Percentiles rank a stretch among this genome's conserved stretches.
Conservation (phyloP, 2,329 filamentous ascomycete species). For the Falciphora oryzae region DNA sequence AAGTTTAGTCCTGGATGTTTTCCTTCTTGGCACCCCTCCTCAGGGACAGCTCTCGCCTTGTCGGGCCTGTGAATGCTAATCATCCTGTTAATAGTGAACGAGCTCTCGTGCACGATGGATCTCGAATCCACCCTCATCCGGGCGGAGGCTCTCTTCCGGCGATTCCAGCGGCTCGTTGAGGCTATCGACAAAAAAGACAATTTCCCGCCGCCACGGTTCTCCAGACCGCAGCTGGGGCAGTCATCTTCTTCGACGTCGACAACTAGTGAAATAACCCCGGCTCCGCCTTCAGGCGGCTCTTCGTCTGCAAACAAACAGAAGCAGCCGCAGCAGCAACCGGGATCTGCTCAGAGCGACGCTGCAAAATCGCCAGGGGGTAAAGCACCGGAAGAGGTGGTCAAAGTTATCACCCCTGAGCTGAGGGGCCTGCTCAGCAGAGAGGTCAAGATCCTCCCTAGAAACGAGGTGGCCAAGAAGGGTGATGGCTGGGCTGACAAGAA, state of each 20-base stretch:
- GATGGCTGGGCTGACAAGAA: slow-evolving; percentile 13
- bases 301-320: slow-evolving; percentile 11
- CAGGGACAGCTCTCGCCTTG: neutral
- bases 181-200: slow-evolving; percentile 87
- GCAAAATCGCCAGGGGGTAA: slow-evolving; percentile 7
- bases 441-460: slow-evolving; percentile 28
- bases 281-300: slow-evolving; percentile 3
- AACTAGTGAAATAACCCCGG: slow-evolving; percentile 10
- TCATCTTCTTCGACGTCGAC: slow-evolving; percentile 15
- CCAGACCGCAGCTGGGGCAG: neutral
- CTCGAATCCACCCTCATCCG: slow-evolving; percentile 78
- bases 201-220: slow-evolving; percentile 59
- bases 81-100: slow-evolving; percentile 62
- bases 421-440: slow-evolving; percentile 45
- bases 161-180: slow-evolving; percentile 84
- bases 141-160: slow-evolving; percentile 81
- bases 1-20: slow-evolving; percentile 29
- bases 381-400: slow-evolving; percentile 21
- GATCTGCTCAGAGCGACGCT: neutral
- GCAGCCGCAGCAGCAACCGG: slow-evolving; percentile 10
- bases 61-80: slow-evolving; percentile 12
- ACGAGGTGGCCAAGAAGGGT: slow-evolving; percentile 7
- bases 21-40: neutral
- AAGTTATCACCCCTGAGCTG: slow-evolving; percentile 52
- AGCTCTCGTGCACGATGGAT: slow-evolving; percentile 89